phyloP scores from a whole-genome alignment of 768 basidiomycete genomes.

The Tricholoma furcatifolium region DNA sequence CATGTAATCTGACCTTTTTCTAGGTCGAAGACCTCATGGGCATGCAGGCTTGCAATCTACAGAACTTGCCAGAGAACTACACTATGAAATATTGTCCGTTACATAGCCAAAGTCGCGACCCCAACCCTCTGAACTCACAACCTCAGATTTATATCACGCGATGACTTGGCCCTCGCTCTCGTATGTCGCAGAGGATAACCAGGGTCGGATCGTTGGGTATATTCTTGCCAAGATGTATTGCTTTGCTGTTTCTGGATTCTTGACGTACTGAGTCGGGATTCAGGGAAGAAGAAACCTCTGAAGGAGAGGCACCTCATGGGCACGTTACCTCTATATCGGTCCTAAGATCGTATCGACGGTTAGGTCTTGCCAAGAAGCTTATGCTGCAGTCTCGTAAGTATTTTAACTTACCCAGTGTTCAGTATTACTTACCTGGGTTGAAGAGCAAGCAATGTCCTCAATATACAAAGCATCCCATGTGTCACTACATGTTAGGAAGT shows the following conservation, averaged over 20 bases:
- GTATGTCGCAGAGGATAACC: slow-evolving; percentile 89
- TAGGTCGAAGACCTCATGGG: slow-evolving; percentile 87
- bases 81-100: slow-evolving; percentile 75
- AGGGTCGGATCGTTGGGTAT: slow-evolving; percentile 92
- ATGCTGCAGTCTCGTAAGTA: slow-evolving; percentile 91
- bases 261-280: slow-evolving; percentile 12
- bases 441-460: slow-evolving; percentile 90
- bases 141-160: slow-evolving; percentile 81
- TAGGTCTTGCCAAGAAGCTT: slow-evolving; percentile 92
- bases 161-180: slow-evolving; percentile 96
- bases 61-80: slow-evolving; percentile 95
- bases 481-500: slow-evolving; percentile 91
- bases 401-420: neutral
- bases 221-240: slow-evolving; percentile 91
- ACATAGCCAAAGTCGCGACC: neutral
- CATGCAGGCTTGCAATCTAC: slow-evolving; percentile 95
- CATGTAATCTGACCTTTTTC: neutral
- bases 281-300: slow-evolving; percentile 65
- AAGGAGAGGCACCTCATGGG: slow-evolving; percentile 76
- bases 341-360: slow-evolving; percentile 82
- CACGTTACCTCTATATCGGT: slow-evolving; percentile 98
- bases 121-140: slow-evolving; percentile 16
- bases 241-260: slow-evolving; percentile 7
- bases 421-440: neutral
- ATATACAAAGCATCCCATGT: slow-evolving; percentile 87